Percentiles rank a stretch among this genome's conserved stretches.
phyloP scores from a whole-genome alignment of 257 asterid genomes.

The Leonotis leonurus region DNA sequence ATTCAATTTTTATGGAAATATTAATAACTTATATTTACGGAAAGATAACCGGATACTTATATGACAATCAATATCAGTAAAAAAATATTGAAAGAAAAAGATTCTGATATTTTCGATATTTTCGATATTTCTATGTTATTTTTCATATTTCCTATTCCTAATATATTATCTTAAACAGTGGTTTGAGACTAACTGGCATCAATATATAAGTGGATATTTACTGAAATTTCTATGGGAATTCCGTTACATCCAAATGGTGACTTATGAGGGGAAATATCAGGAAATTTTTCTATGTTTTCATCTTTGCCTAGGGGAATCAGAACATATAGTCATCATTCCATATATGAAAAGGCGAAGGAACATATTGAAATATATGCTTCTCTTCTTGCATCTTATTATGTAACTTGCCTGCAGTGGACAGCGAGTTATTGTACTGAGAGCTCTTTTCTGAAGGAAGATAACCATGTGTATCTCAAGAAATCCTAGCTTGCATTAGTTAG shows the following conservation, averaged over 20 bases:
- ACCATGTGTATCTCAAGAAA: background rate
- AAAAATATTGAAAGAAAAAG: background rate
- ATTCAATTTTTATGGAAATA: background rate
- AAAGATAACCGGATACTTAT: background rate
- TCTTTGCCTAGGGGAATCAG: background rate
- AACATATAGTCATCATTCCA: background rate
- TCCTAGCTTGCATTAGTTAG: background rate
- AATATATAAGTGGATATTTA: background rate
- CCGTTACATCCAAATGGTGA: too few relatives aligned
- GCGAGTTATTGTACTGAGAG: constrained; percentile 66
- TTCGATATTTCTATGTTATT: background rate
- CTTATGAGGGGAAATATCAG: too few relatives aligned
- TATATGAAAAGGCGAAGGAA: background rate
- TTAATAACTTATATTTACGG: background rate
- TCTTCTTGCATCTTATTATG: constrained; percentile 18
- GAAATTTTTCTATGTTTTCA: background rate
- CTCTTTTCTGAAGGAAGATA: too few relatives aligned
- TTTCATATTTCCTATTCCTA: background rate
- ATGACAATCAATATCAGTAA: background rate
- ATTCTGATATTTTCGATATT: background rate
- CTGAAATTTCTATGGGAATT: background rate
- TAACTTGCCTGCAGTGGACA: constrained; percentile 66
- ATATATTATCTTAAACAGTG: background rate
- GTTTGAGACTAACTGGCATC: background rate
- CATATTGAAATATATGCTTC: too few relatives aligned